Evolutionary conservation across 192 early-diverging fungal species (phyloP).

Genomic region (Coemansia sp.): DNA sequence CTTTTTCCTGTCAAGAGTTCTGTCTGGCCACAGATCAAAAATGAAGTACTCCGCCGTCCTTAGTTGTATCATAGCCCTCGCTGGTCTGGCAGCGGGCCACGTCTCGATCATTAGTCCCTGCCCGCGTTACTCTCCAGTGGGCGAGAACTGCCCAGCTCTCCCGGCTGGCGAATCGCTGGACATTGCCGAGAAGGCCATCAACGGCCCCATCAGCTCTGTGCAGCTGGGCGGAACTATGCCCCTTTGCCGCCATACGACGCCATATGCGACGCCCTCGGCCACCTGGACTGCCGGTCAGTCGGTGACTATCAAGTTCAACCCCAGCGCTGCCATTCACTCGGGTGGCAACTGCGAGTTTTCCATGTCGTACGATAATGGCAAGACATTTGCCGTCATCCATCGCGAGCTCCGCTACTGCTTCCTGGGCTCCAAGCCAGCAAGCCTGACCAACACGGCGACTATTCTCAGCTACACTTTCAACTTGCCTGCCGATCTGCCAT

Average conservation of each 20-base stretch:
- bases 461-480: constrained; percentile 46
- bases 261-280: constrained; percentile 31
- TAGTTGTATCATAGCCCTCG: constrained; percentile 7
- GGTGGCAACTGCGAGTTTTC: constrained; percentile 62
- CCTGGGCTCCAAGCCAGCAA: constrained; percentile 16
- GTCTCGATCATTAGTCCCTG: constrained; percentile 33
- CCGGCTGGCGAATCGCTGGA: constrained; percentile 46
- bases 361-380: constrained; percentile 52
- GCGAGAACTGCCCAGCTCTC: constrained; percentile 42
- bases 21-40: constrained; percentile 5
- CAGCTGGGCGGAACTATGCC: background rate
- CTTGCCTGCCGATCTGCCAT: constrained; percentile 57
- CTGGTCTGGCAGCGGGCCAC: constrained; percentile 25
- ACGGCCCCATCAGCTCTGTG: constrained; percentile 24
- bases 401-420: constrained; percentile 48
- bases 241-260: constrained; percentile 42
- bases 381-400: constrained; percentile 61
- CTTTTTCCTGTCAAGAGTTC: background rate
- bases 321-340: constrained; percentile 29
- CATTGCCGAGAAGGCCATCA: constrained; percentile 31
- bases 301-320: constrained; percentile 29
- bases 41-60: constrained; percentile 5
- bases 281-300: constrained; percentile 44
- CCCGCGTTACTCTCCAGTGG: constrained; percentile 28
- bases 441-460: constrained; percentile 17